Percentiles rank a stretch among this genome's conserved stretches.
Conservation (phyloP, 768 basidiomycete genomes). For the Steccherinum ochraceum region DNA sequence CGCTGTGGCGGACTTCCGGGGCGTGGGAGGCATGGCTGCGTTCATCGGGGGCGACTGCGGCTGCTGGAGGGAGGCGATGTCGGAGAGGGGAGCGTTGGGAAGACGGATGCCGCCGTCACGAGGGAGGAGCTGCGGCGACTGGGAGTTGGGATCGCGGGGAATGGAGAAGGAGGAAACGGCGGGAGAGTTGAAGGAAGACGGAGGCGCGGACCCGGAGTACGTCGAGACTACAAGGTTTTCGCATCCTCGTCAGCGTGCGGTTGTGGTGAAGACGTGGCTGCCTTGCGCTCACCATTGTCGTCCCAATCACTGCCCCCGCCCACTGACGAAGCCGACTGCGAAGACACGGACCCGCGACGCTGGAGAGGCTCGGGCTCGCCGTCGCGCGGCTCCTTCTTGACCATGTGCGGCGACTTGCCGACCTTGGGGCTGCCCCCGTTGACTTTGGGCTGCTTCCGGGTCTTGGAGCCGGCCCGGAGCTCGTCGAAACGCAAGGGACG, state of each 20-base stretch:
- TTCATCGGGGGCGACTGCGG: slow-evolving; percentile 9
- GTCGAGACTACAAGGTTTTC: slow-evolving; percentile 22
- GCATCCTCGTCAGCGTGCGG: not conserved
- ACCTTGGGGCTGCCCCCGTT: slow-evolving; percentile 19
- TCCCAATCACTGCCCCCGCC: slow-evolving; percentile 75
- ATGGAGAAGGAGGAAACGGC: slow-evolving; percentile 53
- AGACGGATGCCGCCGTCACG: slow-evolving; percentile 62
- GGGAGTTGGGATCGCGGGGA: slow-evolving; percentile 39
- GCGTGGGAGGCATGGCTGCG: slow-evolving; percentile 10
- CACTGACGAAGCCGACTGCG: slow-evolving; percentile 41
- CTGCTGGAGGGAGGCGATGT: slow-evolving; percentile 48
- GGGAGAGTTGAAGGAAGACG: slow-evolving; percentile 66
- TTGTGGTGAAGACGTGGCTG: slow-evolving; percentile 10
- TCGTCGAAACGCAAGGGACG: slow-evolving; percentile 85
- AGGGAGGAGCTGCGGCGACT: slow-evolving; percentile 25
- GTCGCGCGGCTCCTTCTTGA: slow-evolving; percentile 65
- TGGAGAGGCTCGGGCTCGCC: slow-evolving; percentile 27
- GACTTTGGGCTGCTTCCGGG: slow-evolving; percentile 48
- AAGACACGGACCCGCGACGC: slow-evolving; percentile 60
- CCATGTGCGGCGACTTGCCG: slow-evolving; percentile 29
- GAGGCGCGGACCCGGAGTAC: slow-evolving; percentile 52
- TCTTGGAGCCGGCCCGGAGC: slow-evolving; percentile 80
- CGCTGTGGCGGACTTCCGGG: slow-evolving; percentile 23
- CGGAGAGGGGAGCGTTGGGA: slow-evolving; percentile 65
- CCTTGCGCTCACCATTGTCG: slow-evolving; percentile 54